A percentile compares a stretch with the other conserved stretches of the same genome.
These are phyloP conservation scores for Solanum phureja DNA, from an alignment of 257 asterid genomes.

Conservation along the genomic window DNA sequence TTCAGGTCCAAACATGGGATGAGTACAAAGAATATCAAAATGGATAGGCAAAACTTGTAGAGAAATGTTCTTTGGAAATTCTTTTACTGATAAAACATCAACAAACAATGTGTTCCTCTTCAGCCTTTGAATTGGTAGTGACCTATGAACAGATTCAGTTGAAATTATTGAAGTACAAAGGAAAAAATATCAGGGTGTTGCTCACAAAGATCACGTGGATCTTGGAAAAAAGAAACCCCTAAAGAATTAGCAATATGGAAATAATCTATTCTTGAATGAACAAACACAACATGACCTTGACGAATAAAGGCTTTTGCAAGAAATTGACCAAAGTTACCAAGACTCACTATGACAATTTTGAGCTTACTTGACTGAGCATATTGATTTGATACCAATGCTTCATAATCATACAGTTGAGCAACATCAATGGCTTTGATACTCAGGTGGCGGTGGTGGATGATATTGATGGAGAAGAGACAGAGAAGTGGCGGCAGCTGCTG, in stretches of 20 bases:
- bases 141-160: slow-evolving; percentile 42
- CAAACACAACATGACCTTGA: slow-evolving; percentile 34
- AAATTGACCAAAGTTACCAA: too few relatives aligned
- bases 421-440: too few relatives aligned
- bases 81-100: slow-evolving; percentile 62
- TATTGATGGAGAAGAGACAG: too few relatives aligned
- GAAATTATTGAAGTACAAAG: slow-evolving; percentile 56
- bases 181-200: slow-evolving; percentile 57
- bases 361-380: too few relatives aligned
- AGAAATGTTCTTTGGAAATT: slow-evolving; percentile 66
- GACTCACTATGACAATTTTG: too few relatives aligned
- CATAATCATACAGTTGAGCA: too few relatives aligned
- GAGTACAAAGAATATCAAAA: slow-evolving; percentile 71
- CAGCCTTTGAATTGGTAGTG: slow-evolving; percentile 54
- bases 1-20: slow-evolving; percentile 40
- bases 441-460: too few relatives aligned
- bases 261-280: slow-evolving; percentile 40
- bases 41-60: slow-evolving; percentile 45
- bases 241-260: slow-evolving; percentile 28
- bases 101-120: slow-evolving; percentile 54
- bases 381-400: too few relatives aligned
- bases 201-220: slow-evolving; percentile 61
- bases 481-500: too few relatives aligned
- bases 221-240: slow-evolving; percentile 44
- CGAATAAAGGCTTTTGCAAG: too few relatives aligned